These are phyloP conservation scores for Albugo candida DNA, from an alignment of 352 stramenopile genomes.

Conservation along the genomic window DNA sequence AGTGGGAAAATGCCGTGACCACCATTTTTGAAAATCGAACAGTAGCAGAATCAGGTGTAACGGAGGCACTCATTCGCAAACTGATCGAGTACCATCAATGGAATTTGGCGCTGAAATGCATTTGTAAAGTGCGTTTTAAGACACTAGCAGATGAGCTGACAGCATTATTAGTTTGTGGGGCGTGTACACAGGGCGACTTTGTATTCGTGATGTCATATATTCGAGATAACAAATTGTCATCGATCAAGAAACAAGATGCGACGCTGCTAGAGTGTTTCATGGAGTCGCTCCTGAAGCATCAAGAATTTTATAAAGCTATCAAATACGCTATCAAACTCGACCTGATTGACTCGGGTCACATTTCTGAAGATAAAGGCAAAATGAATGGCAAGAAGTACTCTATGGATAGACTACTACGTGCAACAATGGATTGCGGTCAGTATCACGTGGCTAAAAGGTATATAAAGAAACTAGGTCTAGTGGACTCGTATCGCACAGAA, in stretches of 20 bases:
- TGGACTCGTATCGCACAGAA: constrained; percentile 33
- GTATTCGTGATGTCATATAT: constrained; percentile 38
- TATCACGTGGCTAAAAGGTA: constrained; percentile 57
- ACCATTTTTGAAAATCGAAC: constrained; percentile 25
- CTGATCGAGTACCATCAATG: constrained; percentile 56
- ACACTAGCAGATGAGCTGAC: constrained; percentile 21
- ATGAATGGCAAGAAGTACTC: constrained; percentile 21
- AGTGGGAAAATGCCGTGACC: constrained; percentile 51
- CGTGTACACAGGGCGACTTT: constrained; percentile 44
- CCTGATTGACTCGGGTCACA: constrained; percentile 18
- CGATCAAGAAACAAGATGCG: constrained; percentile 12
- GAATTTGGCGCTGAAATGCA: constrained; percentile 50
- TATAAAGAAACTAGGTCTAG: constrained; percentile 63
- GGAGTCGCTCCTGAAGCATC: constrained; percentile 37
- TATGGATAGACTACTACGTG: constrained; percentile 27
- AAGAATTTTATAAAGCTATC: constrained; percentile 76
- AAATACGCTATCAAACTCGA: constrained; percentile 79
- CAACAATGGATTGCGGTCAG: constrained; percentile 36
- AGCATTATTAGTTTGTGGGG: constrained; percentile 33
- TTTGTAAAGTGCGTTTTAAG: constrained; percentile 44
- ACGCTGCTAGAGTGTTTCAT: constrained; percentile 34
- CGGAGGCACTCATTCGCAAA: constrained; percentile 36
- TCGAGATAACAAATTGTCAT: constrained; percentile 63
- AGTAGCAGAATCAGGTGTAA: constrained; percentile 14
- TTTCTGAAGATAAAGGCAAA: constrained; percentile 6